Percentiles rank a stretch among this genome's conserved stretches.
phyloP scores from a whole-genome alignment of 177 flowering plant species.

The Tripterygium wilfordii region DNA sequence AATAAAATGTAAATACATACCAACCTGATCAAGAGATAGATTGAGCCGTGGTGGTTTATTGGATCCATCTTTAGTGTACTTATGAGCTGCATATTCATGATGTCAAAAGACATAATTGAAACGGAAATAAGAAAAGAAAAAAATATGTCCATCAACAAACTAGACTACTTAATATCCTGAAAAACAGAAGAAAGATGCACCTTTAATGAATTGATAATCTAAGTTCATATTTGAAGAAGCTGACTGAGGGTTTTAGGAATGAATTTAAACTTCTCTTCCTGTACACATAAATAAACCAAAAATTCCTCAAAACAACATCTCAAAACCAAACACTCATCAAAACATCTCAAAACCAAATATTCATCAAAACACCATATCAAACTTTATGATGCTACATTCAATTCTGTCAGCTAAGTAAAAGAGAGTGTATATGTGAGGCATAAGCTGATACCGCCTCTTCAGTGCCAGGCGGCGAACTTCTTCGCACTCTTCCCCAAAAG shows the following conservation, averaged over 20 bases:
- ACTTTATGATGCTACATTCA: not conserved
- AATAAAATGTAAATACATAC: not conserved
- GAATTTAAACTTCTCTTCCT: conserved; percentile 37
- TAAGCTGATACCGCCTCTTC: conserved; percentile 75
- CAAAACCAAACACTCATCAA: too few relatives aligned
- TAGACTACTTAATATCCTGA: not conserved
- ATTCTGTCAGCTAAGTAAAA: conserved; percentile 75
- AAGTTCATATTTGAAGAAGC: conserved; percentile 39
- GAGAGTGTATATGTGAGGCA: conserved; percentile 82
- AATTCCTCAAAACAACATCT: too few relatives aligned
- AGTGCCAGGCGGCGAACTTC: conserved; percentile 92
- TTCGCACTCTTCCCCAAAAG: conserved; percentile 95
- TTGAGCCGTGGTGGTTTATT: conserved; percentile 61
- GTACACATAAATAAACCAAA: not conserved
- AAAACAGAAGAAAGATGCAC: conserved; percentile 19
- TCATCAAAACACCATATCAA: not conserved
- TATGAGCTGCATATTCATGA: conserved; percentile 41
- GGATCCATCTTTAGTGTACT: conserved; percentile 57
- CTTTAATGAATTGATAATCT: conserved; percentile 41
- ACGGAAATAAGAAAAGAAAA: not conserved
- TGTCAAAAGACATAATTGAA: not conserved
- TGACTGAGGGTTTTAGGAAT: conserved; percentile 54
- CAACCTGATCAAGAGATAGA: conserved; percentile 43
- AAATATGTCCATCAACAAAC: not conserved
- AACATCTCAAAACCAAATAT: not conserved